Conservation (phyloP, 1,284 basidiomycete species). For the Malassezia nana region DNA sequence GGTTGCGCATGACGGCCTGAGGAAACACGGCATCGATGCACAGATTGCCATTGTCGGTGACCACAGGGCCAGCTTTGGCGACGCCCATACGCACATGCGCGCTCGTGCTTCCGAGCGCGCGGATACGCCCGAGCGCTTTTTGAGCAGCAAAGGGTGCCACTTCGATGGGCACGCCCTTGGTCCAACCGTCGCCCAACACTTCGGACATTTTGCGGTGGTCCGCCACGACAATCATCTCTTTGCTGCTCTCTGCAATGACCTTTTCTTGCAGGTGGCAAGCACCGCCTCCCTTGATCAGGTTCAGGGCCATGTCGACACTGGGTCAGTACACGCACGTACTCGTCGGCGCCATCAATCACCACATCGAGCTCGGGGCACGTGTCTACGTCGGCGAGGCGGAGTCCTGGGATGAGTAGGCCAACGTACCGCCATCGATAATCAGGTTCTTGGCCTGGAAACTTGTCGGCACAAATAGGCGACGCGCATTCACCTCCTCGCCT, state of each 20-base stretch:
- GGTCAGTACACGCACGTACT: constrained; percentile 45
- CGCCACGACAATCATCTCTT: constrained; percentile 77
- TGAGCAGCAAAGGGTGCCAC: constrained; percentile 93
- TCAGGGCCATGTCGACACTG: constrained; percentile 75
- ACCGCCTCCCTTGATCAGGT: constrained; percentile 95
- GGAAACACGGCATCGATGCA: constrained; percentile 45
- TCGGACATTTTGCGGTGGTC: constrained; percentile 75
- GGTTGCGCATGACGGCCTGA: constrained; percentile 31
- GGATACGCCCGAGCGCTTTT: constrained; percentile 53
- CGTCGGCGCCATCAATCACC: constrained; percentile 93
- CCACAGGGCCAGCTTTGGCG: constrained; percentile 78
- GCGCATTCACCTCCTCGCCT: constrained; percentile 64
- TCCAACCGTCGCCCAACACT: constrained; percentile 71
- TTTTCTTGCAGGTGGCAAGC: constrained; percentile 95
- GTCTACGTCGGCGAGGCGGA: constrained; percentile 74
- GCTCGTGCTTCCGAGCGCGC: constrained; percentile 33
- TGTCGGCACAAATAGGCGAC: constrained; percentile 48
- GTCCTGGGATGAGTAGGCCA: constrained; percentile 22
- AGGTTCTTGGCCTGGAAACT: constrained; percentile 94
- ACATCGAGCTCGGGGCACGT: constrained; percentile 72
- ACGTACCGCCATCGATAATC: constrained; percentile 61
- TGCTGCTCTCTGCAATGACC: constrained; percentile 86
- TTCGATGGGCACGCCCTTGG: constrained; percentile 83
- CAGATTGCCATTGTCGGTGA: constrained; percentile 65
- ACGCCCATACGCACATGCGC: constrained; percentile 40